phyloP scores from a whole-genome alignment of 495 filamentous ascomycete genomes.

The Tetracladium setigerum region DNA sequence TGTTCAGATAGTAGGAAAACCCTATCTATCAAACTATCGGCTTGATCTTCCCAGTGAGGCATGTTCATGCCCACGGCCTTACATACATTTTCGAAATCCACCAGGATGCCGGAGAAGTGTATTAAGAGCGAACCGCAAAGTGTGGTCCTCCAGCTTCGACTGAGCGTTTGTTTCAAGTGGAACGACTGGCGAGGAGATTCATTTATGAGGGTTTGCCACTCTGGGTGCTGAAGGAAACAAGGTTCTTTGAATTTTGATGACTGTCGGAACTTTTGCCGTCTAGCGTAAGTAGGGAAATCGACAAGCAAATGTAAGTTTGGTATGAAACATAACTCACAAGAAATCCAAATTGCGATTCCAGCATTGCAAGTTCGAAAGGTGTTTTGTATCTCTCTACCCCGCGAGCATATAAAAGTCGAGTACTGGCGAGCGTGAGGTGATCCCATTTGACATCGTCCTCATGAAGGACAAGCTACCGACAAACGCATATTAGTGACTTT shows the following conservation, averaged over 20 bases:
- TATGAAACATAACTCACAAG: neutral
- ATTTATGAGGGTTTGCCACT: neutral
- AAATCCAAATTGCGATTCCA: slow-evolving; percentile 4
- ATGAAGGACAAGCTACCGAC: slow-evolving; percentile 2
- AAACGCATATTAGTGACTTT: neutral
- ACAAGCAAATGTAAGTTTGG: neutral
- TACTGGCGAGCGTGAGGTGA: slow-evolving; percentile 5
- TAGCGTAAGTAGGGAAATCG: neutral
- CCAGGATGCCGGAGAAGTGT: neutral
- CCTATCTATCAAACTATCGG: neutral
- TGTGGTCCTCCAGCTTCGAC: neutral
- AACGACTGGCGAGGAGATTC: neutral
- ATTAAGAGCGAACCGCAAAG: neutral
- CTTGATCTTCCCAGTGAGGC: neutral
- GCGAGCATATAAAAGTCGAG: neutral
- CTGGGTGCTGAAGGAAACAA: neutral
- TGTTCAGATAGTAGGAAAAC: neutral
- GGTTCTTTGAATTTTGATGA: neutral
- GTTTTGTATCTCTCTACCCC: slow-evolving; percentile 2
- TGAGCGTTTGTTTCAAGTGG: neutral
- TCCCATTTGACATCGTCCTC: slow-evolving; percentile 4
- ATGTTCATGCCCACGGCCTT: neutral
- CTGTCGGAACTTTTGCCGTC: neutral
- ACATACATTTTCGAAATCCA: neutral
- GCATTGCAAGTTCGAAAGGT: slow-evolving; percentile 4